These are phyloP conservation scores for Fonsecaea pedrosoi DNA, from an alignment of 2,329 filamentous ascomycete species.

Conservation along the genomic window DNA sequence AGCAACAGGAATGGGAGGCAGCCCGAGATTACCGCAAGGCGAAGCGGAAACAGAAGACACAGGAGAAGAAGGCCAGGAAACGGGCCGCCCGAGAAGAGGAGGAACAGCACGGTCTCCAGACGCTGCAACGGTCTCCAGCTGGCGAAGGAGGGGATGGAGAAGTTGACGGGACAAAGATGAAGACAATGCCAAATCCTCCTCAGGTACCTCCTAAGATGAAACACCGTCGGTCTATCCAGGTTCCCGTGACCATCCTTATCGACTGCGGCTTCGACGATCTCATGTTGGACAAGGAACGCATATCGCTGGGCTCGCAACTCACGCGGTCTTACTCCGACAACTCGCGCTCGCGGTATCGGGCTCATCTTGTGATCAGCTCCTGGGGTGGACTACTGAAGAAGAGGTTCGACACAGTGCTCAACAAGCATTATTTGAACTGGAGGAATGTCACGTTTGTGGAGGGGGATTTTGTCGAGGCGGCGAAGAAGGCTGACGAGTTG, in stretches of 20 bases:
- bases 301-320: conserved; percentile 82
- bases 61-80: conserved; percentile 60
- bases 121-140: conserved; percentile 30
- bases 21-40: conserved; percentile 65
- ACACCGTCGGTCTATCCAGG: conserved; percentile 55
- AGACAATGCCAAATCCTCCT: conserved; percentile 21
- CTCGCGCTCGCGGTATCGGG: conserved; percentile 68
- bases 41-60: conserved; percentile 64
- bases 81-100: conserved; percentile 48
- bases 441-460: conserved; percentile 76
- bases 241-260: conserved; percentile 81
- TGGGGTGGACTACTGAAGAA: conserved; percentile 79
- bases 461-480: conserved; percentile 74
- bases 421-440: conserved; percentile 77
- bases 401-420: conserved; percentile 78
- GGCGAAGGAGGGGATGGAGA: conserved; percentile 30
- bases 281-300: conserved; percentile 85
- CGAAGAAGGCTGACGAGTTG: conserved; percentile 67
- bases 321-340: conserved; percentile 92
- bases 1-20: conserved; percentile 76
- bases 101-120: conserved; percentile 39
- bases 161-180: conserved; percentile 23
- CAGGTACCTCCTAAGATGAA: conserved; percentile 42
- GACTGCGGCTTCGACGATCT: conserved; percentile 92
- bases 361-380: conserved; percentile 77